A percentile compares a stretch with the other conserved stretches of the same genome.
Conservation (phyloP, 2,329 filamentous ascomycete species). For the Fusarium albosuccineum region DNA sequence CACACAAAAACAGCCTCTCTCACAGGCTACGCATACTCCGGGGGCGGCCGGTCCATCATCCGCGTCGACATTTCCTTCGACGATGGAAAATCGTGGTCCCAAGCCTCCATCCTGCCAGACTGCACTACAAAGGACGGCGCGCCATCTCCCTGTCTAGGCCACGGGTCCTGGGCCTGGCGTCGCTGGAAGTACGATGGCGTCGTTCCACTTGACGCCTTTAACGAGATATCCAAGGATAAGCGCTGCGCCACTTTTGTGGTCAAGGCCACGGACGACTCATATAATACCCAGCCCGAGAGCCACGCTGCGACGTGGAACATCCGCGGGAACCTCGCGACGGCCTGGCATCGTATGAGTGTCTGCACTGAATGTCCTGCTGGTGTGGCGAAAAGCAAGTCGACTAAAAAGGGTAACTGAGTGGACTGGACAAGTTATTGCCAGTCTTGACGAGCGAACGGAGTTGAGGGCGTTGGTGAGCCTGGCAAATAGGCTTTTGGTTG, state of each 20-base stretch:
- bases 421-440: neutral
- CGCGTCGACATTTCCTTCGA: conserved; percentile 77
- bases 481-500: neutral
- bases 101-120: conserved; percentile 70
- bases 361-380: conserved; percentile 49
- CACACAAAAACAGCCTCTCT: conserved; percentile 54
- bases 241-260: conserved; percentile 68
- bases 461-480: conserved; percentile 1
- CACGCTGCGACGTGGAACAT: conserved; percentile 73
- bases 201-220: conserved; percentile 55
- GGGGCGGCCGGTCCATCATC: conserved; percentile 74
- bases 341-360: conserved; percentile 71
- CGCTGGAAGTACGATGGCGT: conserved; percentile 69
- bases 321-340: conserved; percentile 74
- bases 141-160: conserved; percentile 53
- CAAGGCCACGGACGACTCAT: conserved; percentile 75
- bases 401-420: conserved; percentile 9
- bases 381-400: neutral
- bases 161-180: conserved; percentile 73
- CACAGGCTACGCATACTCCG: conserved; percentile 76
- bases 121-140: conserved; percentile 48
- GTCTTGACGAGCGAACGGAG: conserved; percentile 7
- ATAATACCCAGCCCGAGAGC: conserved; percentile 75
- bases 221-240: conserved; percentile 26
- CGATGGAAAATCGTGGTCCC: conserved; percentile 73